These are phyloP conservation scores for Magnaporthiopsis incrustans DNA, from an alignment of 2,329 filamentous ascomycete genomes.

Conservation along the genomic window DNA sequence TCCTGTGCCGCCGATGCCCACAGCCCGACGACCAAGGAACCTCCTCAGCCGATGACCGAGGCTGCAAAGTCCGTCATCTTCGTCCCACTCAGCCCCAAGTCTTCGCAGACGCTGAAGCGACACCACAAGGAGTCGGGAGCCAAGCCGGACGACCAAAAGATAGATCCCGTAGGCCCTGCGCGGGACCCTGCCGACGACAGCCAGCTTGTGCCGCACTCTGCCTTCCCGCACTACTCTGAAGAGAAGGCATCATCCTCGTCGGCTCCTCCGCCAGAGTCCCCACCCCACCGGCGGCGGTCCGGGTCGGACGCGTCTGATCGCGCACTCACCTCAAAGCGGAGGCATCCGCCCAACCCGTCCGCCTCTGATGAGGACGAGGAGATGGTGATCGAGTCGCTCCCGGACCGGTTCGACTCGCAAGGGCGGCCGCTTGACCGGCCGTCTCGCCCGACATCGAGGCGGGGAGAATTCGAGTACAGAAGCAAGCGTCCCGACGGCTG, in stretches of 20 bases:
- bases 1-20: neutral
- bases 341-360: slow-evolving; percentile 12
- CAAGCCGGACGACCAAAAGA: slow-evolving; percentile 6
- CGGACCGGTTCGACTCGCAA: slow-evolving; percentile 37
- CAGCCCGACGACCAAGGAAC: neutral
- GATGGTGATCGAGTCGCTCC: slow-evolving; percentile 34
- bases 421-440: slow-evolving; percentile 30
- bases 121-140: slow-evolving; percentile 28
- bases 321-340: slow-evolving; percentile 17
- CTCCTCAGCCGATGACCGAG: neutral
- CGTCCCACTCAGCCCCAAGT: slow-evolving; percentile 41
- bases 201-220: slow-evolving; percentile 12
- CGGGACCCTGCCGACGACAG: slow-evolving; percentile 3
- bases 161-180: slow-evolving; percentile 1
- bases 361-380: slow-evolving; percentile 28
- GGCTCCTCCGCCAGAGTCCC: slow-evolving; percentile 8
- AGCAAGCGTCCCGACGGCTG: slow-evolving; percentile 22
- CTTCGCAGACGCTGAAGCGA: slow-evolving; percentile 34
- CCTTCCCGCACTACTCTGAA: slow-evolving; percentile 12
- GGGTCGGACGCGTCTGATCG: slow-evolving; percentile 28
- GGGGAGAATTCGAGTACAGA: slow-evolving; percentile 34
- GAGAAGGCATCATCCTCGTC: slow-evolving; percentile 6
- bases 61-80: slow-evolving; percentile 35
- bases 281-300: slow-evolving; percentile 16
- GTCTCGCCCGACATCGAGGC: slow-evolving; percentile 21